A percentile compares a stretch with the other conserved stretches of the same genome.
Evolutionary conservation across 805 yeast species (phyloP).

Genomic region (Candida chilensis): DNA sequence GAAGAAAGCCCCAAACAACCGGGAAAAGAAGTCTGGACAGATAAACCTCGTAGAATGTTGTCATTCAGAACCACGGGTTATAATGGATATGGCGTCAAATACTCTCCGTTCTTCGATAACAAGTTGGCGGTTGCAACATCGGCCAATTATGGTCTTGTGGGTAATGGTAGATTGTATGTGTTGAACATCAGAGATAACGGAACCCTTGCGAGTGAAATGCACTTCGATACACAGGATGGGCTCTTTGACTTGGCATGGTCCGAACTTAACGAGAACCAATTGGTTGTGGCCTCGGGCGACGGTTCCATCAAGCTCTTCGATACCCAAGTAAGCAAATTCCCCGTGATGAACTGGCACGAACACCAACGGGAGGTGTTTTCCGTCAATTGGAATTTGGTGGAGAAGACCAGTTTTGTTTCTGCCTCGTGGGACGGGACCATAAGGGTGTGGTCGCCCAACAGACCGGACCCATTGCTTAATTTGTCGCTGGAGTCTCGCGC

Average conservation of each 20-base stretch:
- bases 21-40: too few relatives aligned
- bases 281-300: constrained; percentile 80
- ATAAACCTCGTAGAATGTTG: constrained; percentile 45
- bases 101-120: constrained; percentile 88
- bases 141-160: constrained; percentile 90
- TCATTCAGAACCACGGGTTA: constrained; percentile 68
- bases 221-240: constrained; percentile 91
- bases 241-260: constrained; percentile 86
- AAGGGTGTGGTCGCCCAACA: constrained; percentile 66
- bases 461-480: constrained; percentile 49
- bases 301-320: constrained; percentile 84
- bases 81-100: constrained; percentile 81
- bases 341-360: constrained; percentile 67
- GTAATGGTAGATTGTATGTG: constrained; percentile 78
- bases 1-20: too few relatives aligned
- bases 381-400: constrained; percentile 65
- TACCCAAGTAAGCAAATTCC: constrained; percentile 53
- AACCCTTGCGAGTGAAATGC: constrained; percentile 35
- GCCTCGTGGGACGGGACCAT: constrained; percentile 92
- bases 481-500: constrained; percentile 24
- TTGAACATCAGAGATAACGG: constrained; percentile 66
- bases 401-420: constrained; percentile 60
- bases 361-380: constrained; percentile 72
- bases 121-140: constrained; percentile 85
- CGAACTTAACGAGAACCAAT: constrained; percentile 82